Evolutionary conservation across 2,329 filamentous ascomycete genomes (phyloP), one percentile per base, ranked within the genome.

Genomic region (Botrytis pseudocinerea): DNA sequence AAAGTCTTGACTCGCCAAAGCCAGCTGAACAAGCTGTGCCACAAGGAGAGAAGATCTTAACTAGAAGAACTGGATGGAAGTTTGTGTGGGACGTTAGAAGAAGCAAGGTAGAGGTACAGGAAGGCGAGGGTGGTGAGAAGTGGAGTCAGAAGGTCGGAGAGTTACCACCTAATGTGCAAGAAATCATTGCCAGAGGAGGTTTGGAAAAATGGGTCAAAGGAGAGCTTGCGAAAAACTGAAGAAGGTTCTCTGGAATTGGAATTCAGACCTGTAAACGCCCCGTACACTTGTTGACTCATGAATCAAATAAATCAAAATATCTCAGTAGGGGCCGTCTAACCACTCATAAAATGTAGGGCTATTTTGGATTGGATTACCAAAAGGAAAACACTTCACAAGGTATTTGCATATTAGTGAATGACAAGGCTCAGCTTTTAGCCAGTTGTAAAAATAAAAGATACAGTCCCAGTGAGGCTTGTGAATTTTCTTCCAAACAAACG

Each of bases 91-190:
- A 97, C 81, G 89, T 97, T 18, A 84, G 87, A 73, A 85, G 91
- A 73, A 93, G 90, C 81, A 89, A 87, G 78, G 90, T 97, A 9
- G 86, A 87, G 1, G 87, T 97, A 1, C 88, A 88, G 32, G 93
- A 97, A 83, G 90, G 91, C 1, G 83, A 89, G 71, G 85, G 86
- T 63, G 85, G 86, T 65, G 80, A 85, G 72, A 88, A 83, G 54
- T 97, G 93, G 94, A 91, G 85, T 69, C 88, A 96, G 80, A 93
- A 92, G 83, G 93, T 97, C 0, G 93, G 93, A 12, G 92, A 96
- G 84, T 81, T 97, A 75, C 92, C 93, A 22, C 89, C 92, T 0
- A 97, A 95, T 79, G 92, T 97, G 72, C 94, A 97, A 82, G 92
- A 93, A 79, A 94, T 95, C 73, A 93, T 95, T 78, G 91, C 92